A percentile compares a stretch with the other conserved stretches of the same genome.
phyloP scores from a whole-genome alignment of 2,329 filamentous ascomycete genomes.

The Aspergillus candidus region DNA sequence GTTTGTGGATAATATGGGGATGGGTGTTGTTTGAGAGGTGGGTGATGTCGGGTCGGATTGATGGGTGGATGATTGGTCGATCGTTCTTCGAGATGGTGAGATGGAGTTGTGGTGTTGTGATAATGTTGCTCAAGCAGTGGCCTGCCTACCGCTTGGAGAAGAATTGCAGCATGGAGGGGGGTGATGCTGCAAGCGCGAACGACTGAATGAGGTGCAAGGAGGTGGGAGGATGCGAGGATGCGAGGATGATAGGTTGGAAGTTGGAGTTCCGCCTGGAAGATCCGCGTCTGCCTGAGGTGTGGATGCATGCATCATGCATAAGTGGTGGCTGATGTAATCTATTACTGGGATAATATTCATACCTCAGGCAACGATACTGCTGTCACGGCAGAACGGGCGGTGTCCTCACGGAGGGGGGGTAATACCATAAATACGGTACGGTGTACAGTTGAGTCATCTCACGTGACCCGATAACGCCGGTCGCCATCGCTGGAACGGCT shows the following conservation, averaged over 20 bases:
- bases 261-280: background rate
- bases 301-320: no score
- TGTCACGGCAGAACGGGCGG: no score
- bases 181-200: background rate
- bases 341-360: no score
- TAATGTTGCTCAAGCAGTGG: constrained; percentile 26
- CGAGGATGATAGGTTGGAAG: background rate
- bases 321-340: no score
- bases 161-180: constrained; percentile 18
- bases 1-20: background rate
- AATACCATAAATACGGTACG: no score
- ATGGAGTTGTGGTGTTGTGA: background rate
- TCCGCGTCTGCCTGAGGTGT: background rate
- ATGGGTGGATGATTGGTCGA: constrained; percentile 1
- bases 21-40: background rate
- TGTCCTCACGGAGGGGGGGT: no score
- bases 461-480: no score
- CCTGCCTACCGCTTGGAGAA: constrained; percentile 30
- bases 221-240: background rate
- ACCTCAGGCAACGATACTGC: no score
- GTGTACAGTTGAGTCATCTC: no score
- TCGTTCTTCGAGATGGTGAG: background rate
- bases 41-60: background rate
- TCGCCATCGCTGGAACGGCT: no score
- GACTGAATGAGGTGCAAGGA: no score